Evolutionary conservation across 1,284 basidiomycete species (phyloP).

Genomic region (Trichosporon sp.): DNA sequence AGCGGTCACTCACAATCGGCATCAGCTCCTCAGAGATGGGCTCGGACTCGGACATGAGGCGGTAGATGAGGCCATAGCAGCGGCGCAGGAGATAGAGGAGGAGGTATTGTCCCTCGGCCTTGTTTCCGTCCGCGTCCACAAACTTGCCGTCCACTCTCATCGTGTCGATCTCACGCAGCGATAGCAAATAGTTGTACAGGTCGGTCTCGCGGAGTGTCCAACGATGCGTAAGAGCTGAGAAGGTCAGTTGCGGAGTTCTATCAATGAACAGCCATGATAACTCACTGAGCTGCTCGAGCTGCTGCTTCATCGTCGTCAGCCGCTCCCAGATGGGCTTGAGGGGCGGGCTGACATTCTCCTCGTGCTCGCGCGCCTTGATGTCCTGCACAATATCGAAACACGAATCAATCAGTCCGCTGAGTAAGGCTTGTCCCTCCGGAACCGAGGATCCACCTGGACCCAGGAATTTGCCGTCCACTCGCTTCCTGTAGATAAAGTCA

Average conservation of each 20-base stretch:
- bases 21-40: conserved; percentile 98
- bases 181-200: conserved; percentile 87
- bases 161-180: conserved; percentile 92
- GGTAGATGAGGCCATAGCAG: conserved; percentile 95
- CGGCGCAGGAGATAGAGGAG: conserved; percentile 85
- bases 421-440: conserved; percentile 76
- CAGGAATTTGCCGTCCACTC: conserved; percentile 93
- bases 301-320: conserved; percentile 68
- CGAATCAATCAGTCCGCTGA: conserved; percentile 79
- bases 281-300: conserved; percentile 42
- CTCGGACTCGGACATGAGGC: conserved; percentile 90
- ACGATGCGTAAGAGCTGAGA: conserved; percentile 76
- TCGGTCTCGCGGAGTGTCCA: conserved; percentile 98
- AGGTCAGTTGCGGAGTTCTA: background rate
- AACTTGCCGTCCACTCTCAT: conserved; percentile 97
- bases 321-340: conserved; percentile 94
- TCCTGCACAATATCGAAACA: conserved; percentile 97
- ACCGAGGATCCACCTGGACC: conserved; percentile 81
- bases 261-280: background rate
- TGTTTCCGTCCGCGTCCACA: conserved; percentile 85
- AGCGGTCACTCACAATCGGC: conserved; percentile 69
- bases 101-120: conserved; percentile 52
- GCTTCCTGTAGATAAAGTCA: conserved; percentile 56
- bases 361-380: conserved; percentile 88
- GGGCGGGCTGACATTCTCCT: conserved; percentile 78